Evolutionary conservation across 208 protist species (phyloP).

Genomic region (Leishmania lainsoni): DNA sequence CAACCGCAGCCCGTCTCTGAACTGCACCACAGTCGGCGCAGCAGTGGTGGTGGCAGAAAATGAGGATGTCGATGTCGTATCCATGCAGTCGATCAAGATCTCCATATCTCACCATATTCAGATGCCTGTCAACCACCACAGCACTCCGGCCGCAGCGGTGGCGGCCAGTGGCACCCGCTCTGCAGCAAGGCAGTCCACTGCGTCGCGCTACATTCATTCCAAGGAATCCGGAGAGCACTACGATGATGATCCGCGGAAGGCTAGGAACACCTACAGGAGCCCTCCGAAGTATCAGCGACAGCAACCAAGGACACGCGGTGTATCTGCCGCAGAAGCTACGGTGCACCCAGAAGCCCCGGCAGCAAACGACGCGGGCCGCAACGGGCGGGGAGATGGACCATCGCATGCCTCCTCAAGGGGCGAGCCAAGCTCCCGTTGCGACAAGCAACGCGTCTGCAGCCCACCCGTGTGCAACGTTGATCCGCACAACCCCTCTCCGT

Average conservation of each 20-base stretch:
- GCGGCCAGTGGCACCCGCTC: neutral
- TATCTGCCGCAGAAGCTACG: neutral
- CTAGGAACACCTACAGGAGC: too few species aligned
- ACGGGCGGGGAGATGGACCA: neutral
- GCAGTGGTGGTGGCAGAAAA: neutral
- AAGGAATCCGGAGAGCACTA: neutral
- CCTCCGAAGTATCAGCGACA: conserved; percentile 10
- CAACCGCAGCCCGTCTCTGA: conserved; percentile 11
- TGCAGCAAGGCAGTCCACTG: neutral
- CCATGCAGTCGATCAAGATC: conserved; percentile 5
- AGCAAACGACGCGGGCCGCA: neutral
- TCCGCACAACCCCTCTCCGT: neutral
- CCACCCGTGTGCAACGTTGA: neutral
- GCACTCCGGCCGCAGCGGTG: neutral
- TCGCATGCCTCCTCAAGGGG: neutral
- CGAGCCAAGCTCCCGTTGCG: conserved; percentile 5
- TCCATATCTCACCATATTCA: conserved; percentile 7
- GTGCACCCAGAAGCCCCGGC: neutral
- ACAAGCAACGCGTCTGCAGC: neutral
- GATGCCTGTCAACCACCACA: neutral
- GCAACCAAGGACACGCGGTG: neutral
- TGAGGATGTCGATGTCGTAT: neutral
- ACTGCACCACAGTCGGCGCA: conserved; percentile 3
- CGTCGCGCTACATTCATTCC: neutral
- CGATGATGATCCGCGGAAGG: neutral